Conservation (phyloP, 352 stramenopile genomes). For the Pythium graminicola region DNA sequence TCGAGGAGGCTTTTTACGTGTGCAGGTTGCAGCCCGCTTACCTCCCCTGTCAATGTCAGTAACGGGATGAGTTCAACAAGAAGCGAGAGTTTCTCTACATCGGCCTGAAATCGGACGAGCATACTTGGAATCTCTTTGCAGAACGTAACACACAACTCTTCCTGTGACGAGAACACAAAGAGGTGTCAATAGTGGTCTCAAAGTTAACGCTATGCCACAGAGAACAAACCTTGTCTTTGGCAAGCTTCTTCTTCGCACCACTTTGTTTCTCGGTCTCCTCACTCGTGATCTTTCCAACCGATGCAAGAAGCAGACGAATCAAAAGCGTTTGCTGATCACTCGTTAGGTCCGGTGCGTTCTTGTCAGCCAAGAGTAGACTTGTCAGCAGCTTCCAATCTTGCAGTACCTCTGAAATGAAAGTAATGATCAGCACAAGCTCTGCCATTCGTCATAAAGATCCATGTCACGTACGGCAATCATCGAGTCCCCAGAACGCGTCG, state of each 20-base stretch:
- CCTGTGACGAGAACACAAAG: constrained; percentile 23
- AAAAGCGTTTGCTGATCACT: constrained; percentile 77
- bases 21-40: constrained; percentile 59
- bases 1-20: constrained; percentile 68
- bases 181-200: background rate
- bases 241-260: constrained; percentile 37
- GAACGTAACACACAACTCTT: constrained; percentile 73
- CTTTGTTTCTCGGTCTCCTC: constrained; percentile 26
- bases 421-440: constrained; percentile 7
- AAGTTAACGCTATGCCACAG: background rate
- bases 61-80: constrained; percentile 73
- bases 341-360: constrained; percentile 70
- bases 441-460: background rate
- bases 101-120: constrained; percentile 68
- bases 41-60: constrained; percentile 47
- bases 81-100: constrained; percentile 69
- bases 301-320: constrained; percentile 60
- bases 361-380: constrained; percentile 70
- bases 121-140: constrained; percentile 77
- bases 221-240: constrained; percentile 41
- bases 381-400: constrained; percentile 74
- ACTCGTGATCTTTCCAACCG: constrained; percentile 51
- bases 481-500: constrained; percentile 77
- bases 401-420: constrained; percentile 54
- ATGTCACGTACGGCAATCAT: constrained; percentile 67